Conservation (phyloP, 176 grass and related monocot species). For the Oryza brachyantha region DNA sequence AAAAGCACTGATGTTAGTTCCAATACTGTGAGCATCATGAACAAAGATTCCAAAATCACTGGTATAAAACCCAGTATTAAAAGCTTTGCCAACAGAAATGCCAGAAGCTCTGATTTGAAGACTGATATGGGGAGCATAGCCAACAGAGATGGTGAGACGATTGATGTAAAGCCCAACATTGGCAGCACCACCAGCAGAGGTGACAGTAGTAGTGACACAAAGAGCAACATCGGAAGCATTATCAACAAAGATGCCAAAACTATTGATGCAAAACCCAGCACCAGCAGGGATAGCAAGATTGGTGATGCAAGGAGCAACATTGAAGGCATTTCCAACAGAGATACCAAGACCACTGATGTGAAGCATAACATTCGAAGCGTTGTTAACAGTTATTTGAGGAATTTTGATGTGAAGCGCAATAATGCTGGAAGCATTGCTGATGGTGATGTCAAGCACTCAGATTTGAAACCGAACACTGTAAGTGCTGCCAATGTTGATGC, state of each 20-base stretch:
- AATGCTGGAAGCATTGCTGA: conserved; percentile 23
- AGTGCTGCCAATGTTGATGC: conserved; percentile 15
- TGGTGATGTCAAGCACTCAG: conserved; percentile 29
- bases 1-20: conserved; percentile 11
- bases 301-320: conserved; percentile 6
- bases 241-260: conserved; percentile 23
- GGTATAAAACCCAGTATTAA: background rate
- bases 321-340: conserved; percentile 23
- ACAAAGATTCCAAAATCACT: conserved; percentile 1
- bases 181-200: background rate
- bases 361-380: conserved; percentile 42
- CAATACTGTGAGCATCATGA: background rate
- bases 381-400: conserved; percentile 51
- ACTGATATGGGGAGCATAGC: conserved; percentile 6
- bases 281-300: conserved; percentile 26
- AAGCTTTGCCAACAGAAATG: conserved; percentile 17
- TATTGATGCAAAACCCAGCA: conserved; percentile 19
- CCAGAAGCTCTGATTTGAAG: conserved; percentile 10
- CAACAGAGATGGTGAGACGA: conserved; percentile 22
- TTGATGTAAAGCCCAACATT: conserved; percentile 26
- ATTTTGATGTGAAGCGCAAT: conserved; percentile 46
- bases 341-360: conserved; percentile 24
- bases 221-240: conserved; percentile 16
- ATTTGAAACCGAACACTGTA: conserved; percentile 39
- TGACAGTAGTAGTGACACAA: background rate